These are phyloP conservation scores for Spongiforma sp. DNA, from an alignment of 1,284 basidiomycete genomes.

Conservation along the genomic window DNA sequence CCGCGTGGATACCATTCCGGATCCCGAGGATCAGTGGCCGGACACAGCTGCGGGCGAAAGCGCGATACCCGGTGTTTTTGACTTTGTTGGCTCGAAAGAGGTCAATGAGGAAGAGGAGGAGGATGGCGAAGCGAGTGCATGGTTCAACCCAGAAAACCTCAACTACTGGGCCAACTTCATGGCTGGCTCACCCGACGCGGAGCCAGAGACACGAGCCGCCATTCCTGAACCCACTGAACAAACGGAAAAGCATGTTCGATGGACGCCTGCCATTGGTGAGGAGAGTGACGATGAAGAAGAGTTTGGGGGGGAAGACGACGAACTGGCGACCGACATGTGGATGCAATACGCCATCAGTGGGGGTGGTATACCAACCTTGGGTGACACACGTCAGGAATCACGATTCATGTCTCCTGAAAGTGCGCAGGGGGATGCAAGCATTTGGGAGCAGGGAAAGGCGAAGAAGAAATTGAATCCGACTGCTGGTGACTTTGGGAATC, in stretches of 20 bases:
- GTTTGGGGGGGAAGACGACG: conserved; percentile 17
- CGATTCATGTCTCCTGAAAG: conserved; percentile 7
- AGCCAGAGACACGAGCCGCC: conserved; percentile 12
- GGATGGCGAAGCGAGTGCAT: conserved; percentile 25
- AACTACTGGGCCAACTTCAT: conserved; percentile 34
- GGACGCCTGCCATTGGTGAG: conserved; percentile 37
- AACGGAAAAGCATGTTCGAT: conserved; percentile 37
- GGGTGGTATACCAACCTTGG: conserved; percentile 23
- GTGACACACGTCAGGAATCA: conserved; percentile 6
- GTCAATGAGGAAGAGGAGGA: conserved; percentile 20
- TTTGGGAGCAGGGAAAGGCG: conserved; percentile 31
- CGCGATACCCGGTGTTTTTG: conserved; percentile 16
- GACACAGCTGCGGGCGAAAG: neutral
- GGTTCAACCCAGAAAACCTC: conserved; percentile 31
- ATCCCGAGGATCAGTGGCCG: conserved; percentile 17
- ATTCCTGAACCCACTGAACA: conserved; percentile 15
- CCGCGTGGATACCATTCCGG: conserved; percentile 18
- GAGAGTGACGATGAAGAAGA: conserved; percentile 32
- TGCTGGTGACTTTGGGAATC: conserved; percentile 27
- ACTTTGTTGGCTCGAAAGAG: conserved; percentile 4
- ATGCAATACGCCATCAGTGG: conserved; percentile 37
- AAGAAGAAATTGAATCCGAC: conserved; percentile 24
- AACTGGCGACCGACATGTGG: conserved; percentile 30
- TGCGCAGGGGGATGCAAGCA: conserved; percentile 10
- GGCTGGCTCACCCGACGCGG: conserved; percentile 24